Conservation (phyloP, 441 rosid genomes). For the Rhodomyrtus psidioides region DNA sequence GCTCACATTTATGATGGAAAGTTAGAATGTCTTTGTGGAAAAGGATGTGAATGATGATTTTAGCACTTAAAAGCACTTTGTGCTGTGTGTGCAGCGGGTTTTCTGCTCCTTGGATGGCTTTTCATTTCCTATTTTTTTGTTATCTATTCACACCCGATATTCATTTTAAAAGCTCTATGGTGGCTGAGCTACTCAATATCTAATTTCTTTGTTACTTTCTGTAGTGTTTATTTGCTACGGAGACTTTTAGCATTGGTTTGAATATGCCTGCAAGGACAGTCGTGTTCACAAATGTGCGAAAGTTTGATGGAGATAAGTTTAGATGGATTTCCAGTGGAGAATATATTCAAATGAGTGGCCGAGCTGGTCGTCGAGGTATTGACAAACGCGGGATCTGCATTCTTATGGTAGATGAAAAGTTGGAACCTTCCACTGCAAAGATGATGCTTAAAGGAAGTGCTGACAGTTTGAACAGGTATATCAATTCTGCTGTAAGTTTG, state of each 20-base stretch:
- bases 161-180: conserved; percentile 4
- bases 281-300: conserved; percentile 95
- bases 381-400: conserved; percentile 94
- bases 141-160: not conserved
- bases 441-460: conserved; percentile 94
- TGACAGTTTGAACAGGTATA: conserved; percentile 90
- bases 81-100: not conserved
- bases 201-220: conserved; percentile 4
- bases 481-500: not conserved
- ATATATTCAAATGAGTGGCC: conserved; percentile 98
- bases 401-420: conserved; percentile 94
- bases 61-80: not conserved
- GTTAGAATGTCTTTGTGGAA: not conserved
- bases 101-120: not conserved
- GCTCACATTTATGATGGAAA: not conserved
- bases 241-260: conserved; percentile 97
- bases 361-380: conserved; percentile 99
- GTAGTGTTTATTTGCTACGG: conserved; percentile 98
- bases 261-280: conserved; percentile 99
- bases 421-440: conserved; percentile 96
- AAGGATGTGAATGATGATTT: not conserved
- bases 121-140: not conserved
- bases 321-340: conserved; percentile 99
- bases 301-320: conserved; percentile 97
- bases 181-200: conserved; percentile 8